phyloP scores from a whole-genome alignment of 2,329 filamentous ascomycete species.

The Ceratocystis papillata region DNA sequence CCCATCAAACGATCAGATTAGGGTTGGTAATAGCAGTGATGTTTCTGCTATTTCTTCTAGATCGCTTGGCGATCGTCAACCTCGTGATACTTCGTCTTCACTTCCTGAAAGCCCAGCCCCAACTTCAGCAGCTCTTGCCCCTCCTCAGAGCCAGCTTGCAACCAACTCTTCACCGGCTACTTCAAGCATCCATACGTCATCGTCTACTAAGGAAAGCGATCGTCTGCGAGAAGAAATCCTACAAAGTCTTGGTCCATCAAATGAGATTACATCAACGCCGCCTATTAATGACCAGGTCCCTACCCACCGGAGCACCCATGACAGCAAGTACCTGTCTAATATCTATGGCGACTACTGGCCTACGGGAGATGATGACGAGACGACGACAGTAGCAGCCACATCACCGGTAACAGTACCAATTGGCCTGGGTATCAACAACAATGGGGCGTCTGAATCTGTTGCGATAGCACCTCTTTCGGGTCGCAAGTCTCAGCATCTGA shows the following conservation, averaged over 20 bases:
- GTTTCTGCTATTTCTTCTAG: not conserved
- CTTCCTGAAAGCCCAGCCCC: constrained; percentile 19
- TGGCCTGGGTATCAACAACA: constrained; percentile 12
- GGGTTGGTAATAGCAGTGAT: not conserved
- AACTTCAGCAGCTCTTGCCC: constrained; percentile 3
- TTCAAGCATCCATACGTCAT: constrained; percentile 31
- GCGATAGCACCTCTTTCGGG: constrained; percentile 1
- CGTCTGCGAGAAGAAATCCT: constrained; percentile 64
- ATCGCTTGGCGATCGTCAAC: not conserved
- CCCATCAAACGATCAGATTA: not conserved
- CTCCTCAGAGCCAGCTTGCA: constrained; percentile 1
- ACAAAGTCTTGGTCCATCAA: constrained; percentile 48
- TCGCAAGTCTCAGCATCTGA: not conserved
- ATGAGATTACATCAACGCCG: not conserved
- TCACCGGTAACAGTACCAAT: not conserved
- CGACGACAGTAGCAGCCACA: not conserved
- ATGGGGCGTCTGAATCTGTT: not conserved
- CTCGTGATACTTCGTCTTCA: not conserved
- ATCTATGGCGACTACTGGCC: constrained; percentile 61
- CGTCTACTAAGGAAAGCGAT: constrained; percentile 58
- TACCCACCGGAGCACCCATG: constrained; percentile 30
- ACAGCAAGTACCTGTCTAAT: constrained; percentile 53
- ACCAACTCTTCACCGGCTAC: constrained; percentile 17
- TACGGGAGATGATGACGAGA: constrained; percentile 28
- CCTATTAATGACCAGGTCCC: not conserved